Percentiles rank a stretch among this genome's conserved stretches.
These are phyloP conservation scores for Leptodermis oblonga DNA, from an alignment of 257 asterid species.

Conservation along the genomic window DNA sequence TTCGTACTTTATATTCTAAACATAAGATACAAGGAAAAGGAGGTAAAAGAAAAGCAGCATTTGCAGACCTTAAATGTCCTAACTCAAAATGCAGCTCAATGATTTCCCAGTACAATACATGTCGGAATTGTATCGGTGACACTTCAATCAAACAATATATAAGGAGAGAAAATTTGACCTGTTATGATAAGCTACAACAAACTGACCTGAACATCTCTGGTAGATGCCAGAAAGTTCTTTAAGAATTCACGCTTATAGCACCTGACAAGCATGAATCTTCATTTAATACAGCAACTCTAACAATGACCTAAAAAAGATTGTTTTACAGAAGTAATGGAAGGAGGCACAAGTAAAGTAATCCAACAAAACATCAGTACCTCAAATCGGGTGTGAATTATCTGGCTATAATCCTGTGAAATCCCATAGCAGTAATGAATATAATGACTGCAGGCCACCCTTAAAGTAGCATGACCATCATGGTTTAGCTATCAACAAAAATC, in stretches of 20 bases:
- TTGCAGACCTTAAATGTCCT: slow-evolving; percentile 72
- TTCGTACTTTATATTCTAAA: neutral
- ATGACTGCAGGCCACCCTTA: neutral
- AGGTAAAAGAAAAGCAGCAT: neutral
- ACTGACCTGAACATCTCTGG: slow-evolving; percentile 86
- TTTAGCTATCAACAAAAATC: too few species aligned
- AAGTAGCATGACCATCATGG: neutral
- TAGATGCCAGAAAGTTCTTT: slow-evolving; percentile 76
- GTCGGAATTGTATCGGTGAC: slow-evolving; percentile 93
- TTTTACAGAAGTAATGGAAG: neutral
- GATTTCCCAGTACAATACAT: slow-evolving; percentile 83
- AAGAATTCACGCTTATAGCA: slow-evolving; percentile 75
- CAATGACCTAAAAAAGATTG: slow-evolving; percentile 4
- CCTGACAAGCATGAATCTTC: slow-evolving; percentile 35
- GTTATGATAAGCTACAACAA: slow-evolving; percentile 8
- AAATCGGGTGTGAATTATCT: slow-evolving; percentile 87
- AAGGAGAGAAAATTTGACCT: slow-evolving; percentile 9
- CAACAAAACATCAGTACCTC: slow-evolving; percentile 40
- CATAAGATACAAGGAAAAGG: neutral
- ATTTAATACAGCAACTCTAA: slow-evolving; percentile 9
- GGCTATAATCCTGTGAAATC: slow-evolving; percentile 69
- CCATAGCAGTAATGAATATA: slow-evolving; percentile 37
- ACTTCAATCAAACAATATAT: slow-evolving; percentile 75
- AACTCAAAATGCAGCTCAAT: slow-evolving; percentile 72
- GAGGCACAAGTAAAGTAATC: neutral